Base-by-base conservation (phyloP, 2,329 filamentous ascomycete species). In the Mollisia scopiformis region DNA sequence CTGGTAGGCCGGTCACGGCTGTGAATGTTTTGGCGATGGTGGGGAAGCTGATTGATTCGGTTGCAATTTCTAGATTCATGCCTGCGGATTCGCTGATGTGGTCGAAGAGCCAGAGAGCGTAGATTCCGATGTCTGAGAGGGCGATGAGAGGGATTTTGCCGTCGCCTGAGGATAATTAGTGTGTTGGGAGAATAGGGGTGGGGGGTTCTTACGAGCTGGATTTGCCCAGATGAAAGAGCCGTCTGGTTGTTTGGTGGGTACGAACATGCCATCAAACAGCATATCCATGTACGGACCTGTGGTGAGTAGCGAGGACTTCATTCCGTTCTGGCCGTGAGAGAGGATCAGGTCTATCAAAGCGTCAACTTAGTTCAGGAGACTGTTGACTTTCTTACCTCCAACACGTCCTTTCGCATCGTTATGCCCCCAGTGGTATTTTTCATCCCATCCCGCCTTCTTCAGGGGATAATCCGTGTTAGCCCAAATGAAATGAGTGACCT, bases 101-200 rank as follows among this genome's bases (percentile, higher is more conserved):
- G 47, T 68, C 66, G 46, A 69, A 65, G 13, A 68, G 55, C 68
- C 68, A 69, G 19, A 63, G 61, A 1, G 28, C 61, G 51, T 68
- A 69, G 35, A 54, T 30, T 8, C 62, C 68, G 19, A 66, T 55
- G 35, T 69, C 67, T 7, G 59, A 50, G 25, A 69, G 60, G 23
- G 60, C 63, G 30, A 69, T 68, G 2, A 69, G 50, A 27, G 51
- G 57, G n/a, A 43, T 43, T 21, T 59, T 59, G 7, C 52, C 50
- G 21, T 27, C 13, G 16, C 25, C 57, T 59, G 41, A 37, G 19
- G 25, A 27, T 6, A 1, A 25, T 41, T 43, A 55, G 21, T n/a
- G 14, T 30, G 4, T 43, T 3, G 52, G 7, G 19, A 43, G 28
- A 7, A 13, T 5, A 14, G 13, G 19, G 19, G 6, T 21, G 25